Evolutionary conservation across 2,329 filamentous ascomycete species (phyloP).

Genomic region (Colletotrichum sp.): DNA sequence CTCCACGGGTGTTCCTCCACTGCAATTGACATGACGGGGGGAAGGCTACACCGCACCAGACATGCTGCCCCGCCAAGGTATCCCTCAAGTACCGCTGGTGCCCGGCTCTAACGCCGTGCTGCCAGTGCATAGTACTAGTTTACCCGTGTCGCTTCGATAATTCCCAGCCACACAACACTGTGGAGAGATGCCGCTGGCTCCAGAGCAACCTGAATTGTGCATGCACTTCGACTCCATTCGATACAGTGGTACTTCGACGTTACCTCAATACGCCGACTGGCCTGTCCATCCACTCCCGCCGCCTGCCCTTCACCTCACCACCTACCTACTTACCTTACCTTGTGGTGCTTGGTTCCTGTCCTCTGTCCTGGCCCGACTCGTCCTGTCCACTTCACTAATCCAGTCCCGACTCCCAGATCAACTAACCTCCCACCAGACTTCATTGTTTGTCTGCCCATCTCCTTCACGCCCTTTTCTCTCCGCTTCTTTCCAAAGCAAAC

Average conservation of each 20-base stretch:
- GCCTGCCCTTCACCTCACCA: constrained; percentile 15
- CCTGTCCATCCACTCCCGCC: background rate
- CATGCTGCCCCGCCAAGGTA: background rate
- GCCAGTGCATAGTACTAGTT: background rate
- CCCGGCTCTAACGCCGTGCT: background rate
- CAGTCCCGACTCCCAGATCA: background rate
- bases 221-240: background rate
- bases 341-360: background rate
- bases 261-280: background rate
- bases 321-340: background rate
- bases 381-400: background rate
- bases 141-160: background rate
- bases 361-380: background rate
- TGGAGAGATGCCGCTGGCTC: background rate
- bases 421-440: background rate
- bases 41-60: background rate
- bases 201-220: background rate
- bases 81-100: background rate
- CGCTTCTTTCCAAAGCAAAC: background rate
- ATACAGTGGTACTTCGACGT: background rate
- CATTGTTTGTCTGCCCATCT: background rate
- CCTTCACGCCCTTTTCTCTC: background rate
- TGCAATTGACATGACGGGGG: background rate
- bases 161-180: background rate
- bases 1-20: background rate